Evolutionary conservation across 768 basidiomycete species (phyloP).

Genomic region (Termitomyces sp.): DNA sequence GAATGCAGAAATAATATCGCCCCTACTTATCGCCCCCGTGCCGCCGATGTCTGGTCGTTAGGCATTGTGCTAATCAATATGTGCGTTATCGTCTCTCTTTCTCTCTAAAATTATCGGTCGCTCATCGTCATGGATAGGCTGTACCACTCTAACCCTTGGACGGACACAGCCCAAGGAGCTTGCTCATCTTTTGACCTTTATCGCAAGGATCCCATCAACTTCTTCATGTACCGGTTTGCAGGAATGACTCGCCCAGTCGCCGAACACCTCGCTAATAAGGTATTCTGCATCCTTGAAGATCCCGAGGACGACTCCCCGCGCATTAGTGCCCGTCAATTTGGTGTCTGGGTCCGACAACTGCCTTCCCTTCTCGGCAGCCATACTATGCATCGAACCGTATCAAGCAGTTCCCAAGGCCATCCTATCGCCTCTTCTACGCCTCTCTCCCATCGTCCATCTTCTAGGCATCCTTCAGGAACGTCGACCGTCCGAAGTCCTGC

Average conservation of each 20-base stretch:
- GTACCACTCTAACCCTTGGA: constrained; percentile 98
- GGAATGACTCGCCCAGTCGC: constrained; percentile 88
- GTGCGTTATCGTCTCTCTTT: constrained; percentile 44
- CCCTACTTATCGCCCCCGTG: constrained; percentile 89
- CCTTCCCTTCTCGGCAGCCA: constrained; percentile 60
- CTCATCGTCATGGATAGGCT: constrained; percentile 44
- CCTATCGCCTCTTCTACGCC: constrained; percentile 57
- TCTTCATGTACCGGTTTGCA: constrained; percentile 86
- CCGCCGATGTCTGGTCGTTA: constrained; percentile 98
- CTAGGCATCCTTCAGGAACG: constrained; percentile 52
- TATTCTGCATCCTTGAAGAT: constrained; percentile 77
- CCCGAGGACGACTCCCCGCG: constrained; percentile 60
- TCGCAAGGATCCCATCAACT: constrained; percentile 71
- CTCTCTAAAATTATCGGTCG: background rate
- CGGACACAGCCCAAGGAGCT: constrained; percentile 79
- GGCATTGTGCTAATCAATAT: constrained; percentile 99
- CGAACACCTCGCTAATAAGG: constrained; percentile 74
- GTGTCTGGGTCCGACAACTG: constrained; percentile 79
- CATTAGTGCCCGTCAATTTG: constrained; percentile 79
- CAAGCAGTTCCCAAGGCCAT: constrained; percentile 59
- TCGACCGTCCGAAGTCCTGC: constrained; percentile 46
- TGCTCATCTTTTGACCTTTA: constrained; percentile 81
- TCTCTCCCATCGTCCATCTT: constrained; percentile 65
- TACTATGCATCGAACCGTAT: constrained; percentile 53
- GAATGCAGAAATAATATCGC: constrained; percentile 98